Base-by-base conservation (phyloP, 768 basidiomycete genomes). In the Leccinum truebloodii region DNA sequence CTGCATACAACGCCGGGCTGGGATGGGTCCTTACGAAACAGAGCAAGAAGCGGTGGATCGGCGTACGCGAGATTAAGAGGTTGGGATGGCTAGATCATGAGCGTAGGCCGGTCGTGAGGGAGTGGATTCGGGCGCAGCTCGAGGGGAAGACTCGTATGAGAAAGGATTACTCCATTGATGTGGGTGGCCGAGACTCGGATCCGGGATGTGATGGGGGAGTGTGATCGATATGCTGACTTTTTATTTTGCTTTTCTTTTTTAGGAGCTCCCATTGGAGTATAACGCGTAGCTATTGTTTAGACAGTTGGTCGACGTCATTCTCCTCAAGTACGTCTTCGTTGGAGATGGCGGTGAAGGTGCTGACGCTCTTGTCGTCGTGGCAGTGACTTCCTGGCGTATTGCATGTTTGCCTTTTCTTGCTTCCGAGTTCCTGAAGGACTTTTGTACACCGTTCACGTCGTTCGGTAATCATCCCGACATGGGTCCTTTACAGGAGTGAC, bases 251-350 rank as follows among this genome's bases (percentile, higher is more conserved):
- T 30, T 24, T 18, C 1, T 41, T 24, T 13, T 55, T n/a, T 55
- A 95, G 93, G 86, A 90, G 54, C 82, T 96, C 16, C 95, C 95
- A 0, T 71, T 94, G 41, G 95, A 98, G 73, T 98, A 96, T 76
- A 98, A 98, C 68, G 85, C 92, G 0, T 99, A 96, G 97, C 80
- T 99, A 32, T 81, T 98, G 60, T 99, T 98, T 75, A 87, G 96
- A 54, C 94, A 97, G 73, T 78, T 86, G n/a, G 96, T 98, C 22
- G 96, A 98, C 74, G 85, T 97, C 28, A 98, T 98, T 69, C 82
- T 99, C 46, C 83, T 98, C 70, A 98, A 98, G 94, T 97, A 64
- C 56, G 87, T 83, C 18, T 20, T 28, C 9, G 22, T 13, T 57
- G 41, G 8, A 20, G n/a, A 24, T 14, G 26, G 55, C 46, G 14